phyloP scores from a whole-genome alignment of 352 stramenopile genomes.

The Pythium dissotocum region DNA sequence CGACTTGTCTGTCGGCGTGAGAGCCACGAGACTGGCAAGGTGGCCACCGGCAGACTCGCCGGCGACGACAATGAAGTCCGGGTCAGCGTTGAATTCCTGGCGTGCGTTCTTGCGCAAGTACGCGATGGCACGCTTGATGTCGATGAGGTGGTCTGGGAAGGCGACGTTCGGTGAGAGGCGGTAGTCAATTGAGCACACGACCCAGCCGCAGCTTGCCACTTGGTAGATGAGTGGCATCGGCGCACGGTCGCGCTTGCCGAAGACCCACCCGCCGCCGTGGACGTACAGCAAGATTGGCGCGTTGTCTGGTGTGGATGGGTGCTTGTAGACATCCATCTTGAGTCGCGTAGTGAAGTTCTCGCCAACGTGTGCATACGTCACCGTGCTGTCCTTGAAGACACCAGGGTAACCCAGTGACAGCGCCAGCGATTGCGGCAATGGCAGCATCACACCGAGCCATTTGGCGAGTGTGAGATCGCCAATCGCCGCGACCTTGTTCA shows the following conservation, averaged over 20 bases:
- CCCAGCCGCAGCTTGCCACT: constrained; percentile 52
- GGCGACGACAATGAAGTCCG: constrained; percentile 66
- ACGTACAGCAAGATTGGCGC: constrained; percentile 78
- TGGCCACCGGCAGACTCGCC: constrained; percentile 75
- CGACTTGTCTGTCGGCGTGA: constrained; percentile 61
- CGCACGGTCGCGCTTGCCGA: constrained; percentile 49
- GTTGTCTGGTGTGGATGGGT: constrained; percentile 41
- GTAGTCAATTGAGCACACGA: constrained; percentile 82
- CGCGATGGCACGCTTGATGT: constrained; percentile 69
- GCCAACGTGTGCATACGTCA: constrained; percentile 70
- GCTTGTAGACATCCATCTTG: constrained; percentile 79
- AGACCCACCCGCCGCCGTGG: constrained; percentile 76
- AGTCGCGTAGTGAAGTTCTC: constrained; percentile 53
- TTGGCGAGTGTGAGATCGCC: constrained; percentile 48
- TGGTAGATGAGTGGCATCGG: constrained; percentile 67
- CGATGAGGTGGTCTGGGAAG: constrained; percentile 70
- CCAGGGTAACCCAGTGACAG: constrained; percentile 51
- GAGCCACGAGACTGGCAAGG: constrained; percentile 63
- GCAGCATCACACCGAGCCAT: constrained; percentile 61
- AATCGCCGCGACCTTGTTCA: constrained; percentile 34
- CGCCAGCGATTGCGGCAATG: constrained; percentile 54
- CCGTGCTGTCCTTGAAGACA: constrained; percentile 51
- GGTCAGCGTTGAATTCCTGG: constrained; percentile 50
- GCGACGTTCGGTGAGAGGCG: constrained; percentile 63
- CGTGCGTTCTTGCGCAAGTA: constrained; percentile 55